Evolutionary conservation across 2,329 filamentous ascomycete genomes (phyloP).

Genomic region (Pochonia chlamydosporia): DNA sequence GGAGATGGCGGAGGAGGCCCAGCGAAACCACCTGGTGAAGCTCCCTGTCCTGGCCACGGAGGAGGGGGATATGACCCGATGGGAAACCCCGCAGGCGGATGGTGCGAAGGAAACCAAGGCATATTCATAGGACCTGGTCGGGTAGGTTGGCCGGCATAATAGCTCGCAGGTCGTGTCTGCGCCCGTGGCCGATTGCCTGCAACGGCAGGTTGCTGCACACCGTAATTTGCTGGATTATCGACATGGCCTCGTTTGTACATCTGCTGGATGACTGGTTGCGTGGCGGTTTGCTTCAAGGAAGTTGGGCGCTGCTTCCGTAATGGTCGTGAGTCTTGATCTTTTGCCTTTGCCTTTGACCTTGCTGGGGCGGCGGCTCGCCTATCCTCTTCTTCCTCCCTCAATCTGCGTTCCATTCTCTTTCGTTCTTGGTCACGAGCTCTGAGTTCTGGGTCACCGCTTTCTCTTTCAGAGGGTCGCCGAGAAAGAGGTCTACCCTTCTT

Average conservation of each 20-base stretch:
- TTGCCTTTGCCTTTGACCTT: neutral
- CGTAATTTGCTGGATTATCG: constrained; percentile 30
- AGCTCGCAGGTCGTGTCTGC: constrained; percentile 28
- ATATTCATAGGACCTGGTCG: constrained; percentile 19
- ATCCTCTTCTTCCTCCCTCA: constrained; percentile 17
- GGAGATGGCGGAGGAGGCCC: constrained; percentile 21
- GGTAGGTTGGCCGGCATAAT: constrained; percentile 26
- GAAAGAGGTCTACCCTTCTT: constrained; percentile 18
- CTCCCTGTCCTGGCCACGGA: constrained; percentile 16
- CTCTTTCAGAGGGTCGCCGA: constrained; percentile 15
- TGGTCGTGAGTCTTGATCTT: constrained; percentile 19
- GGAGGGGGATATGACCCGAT: constrained; percentile 26
- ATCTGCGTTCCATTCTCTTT: constrained; percentile 21
- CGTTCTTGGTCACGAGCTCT: constrained; percentile 21
- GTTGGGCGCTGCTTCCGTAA: constrained; percentile 22
- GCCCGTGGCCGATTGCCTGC: constrained; percentile 26
- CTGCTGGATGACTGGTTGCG: constrained; percentile 27
- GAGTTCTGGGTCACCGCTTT: constrained; percentile 14
- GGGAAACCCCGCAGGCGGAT: constrained; percentile 15
- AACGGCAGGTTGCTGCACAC: constrained; percentile 26
- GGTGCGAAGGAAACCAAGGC: constrained; percentile 20
- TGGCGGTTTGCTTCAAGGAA: constrained; percentile 24
- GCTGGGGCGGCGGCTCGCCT: constrained; percentile 8
- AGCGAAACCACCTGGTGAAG: constrained; percentile 19
- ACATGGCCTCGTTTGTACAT: constrained; percentile 23